Evolutionary conservation across 2,329 filamentous ascomycete species (phyloP), one percentile per base, ranked within the genome.

Genomic region (Aureobasidium sp.): DNA sequence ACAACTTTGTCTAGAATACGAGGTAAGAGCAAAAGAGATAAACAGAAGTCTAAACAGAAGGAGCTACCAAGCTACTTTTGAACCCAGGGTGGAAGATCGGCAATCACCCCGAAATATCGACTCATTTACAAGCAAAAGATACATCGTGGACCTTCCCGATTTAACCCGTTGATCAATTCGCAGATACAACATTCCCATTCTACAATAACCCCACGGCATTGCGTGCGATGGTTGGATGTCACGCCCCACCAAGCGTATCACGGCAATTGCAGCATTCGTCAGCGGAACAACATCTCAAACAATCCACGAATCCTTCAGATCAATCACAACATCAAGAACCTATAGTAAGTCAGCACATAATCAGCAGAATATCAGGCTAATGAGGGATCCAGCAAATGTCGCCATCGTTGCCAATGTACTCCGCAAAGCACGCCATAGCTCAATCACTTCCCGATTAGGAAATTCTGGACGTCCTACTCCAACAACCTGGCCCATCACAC

Each of bases 341-440:
- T 48, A 59, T 48, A 41, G 27, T 25, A 48, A 27, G 11, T 6
- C 44, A 59, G 36, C 25, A 21, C n/a, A 41, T 41, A 25, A 59
- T 59, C 55, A 48, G 42, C n/a, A 6, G 25, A 39, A 27, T n/a
- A 39, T 37, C 41, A 58, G 54, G 29, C 54, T 37, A 58, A 58
- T 45, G 55, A 16, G 44, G 25, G 27, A 34, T 27, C 10, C 27
- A 36, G 42, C 21, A 59, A 27, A 59, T 59, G 55, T 59, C 55
- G 55, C 55, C 55, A 59, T 59, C 29, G 30, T 59, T 39, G 32
- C 42, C 29, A 48, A 59, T 59, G 44, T 36, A 41, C 44, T 49
- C 34, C 55, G 44, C 44, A 48, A 49, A 59, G 54, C 54, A 58
- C 54, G 54, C 54, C 54, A 58, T 58, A 45, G 25, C 42, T 41